phyloP scores from a whole-genome alignment of 2,329 filamentous ascomycete genomes.

The Pseudohalonectria lignicola region DNA sequence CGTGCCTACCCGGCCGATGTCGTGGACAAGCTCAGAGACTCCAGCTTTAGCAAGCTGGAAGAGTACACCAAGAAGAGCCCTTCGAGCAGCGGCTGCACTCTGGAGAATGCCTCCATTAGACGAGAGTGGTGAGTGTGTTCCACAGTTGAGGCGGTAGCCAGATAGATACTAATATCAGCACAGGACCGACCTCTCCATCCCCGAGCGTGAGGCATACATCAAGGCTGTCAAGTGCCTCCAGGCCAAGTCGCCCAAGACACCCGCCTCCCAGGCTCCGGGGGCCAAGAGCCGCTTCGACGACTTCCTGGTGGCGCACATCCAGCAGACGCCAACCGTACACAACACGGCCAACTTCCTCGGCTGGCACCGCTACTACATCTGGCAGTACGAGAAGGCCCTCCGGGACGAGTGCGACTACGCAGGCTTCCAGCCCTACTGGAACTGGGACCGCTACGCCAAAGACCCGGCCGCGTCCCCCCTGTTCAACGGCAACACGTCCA shows the following conservation, averaged over 20 bases:
- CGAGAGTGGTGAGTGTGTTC: constrained; percentile 13
- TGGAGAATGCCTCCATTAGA: constrained; percentile 15
- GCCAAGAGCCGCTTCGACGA: constrained; percentile 17
- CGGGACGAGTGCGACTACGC: constrained; percentile 23
- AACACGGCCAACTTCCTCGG: constrained; percentile 10
- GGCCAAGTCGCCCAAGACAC: constrained; percentile 11
- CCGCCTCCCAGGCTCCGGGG: constrained; percentile 13
- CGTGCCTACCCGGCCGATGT: constrained; percentile 13
- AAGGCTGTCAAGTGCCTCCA: constrained; percentile 15
- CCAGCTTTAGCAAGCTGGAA: constrained; percentile 16
- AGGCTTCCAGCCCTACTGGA: constrained; percentile 24
- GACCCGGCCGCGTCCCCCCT: constrained; percentile 22
- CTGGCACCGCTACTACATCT: constrained; percentile 19
- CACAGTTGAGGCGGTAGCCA: background rate
- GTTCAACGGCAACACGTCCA: constrained; percentile 28
- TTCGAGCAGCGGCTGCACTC: constrained; percentile 14
- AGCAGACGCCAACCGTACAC: constrained; percentile 19
- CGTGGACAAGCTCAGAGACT: constrained; percentile 15
- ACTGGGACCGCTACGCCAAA: constrained; percentile 21
- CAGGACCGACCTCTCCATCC: constrained; percentile 13
- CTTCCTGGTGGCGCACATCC: constrained; percentile 20
- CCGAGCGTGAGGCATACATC: constrained; percentile 14
- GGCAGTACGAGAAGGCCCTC: constrained; percentile 19
- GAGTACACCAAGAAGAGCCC: constrained; percentile 13
- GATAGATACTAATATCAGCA: background rate